Percentiles rank a stretch among this genome's conserved stretches.
Evolutionary conservation across 306 rosid genomes (phyloP).

Genomic region (Dalbergia cochinchinensis): DNA sequence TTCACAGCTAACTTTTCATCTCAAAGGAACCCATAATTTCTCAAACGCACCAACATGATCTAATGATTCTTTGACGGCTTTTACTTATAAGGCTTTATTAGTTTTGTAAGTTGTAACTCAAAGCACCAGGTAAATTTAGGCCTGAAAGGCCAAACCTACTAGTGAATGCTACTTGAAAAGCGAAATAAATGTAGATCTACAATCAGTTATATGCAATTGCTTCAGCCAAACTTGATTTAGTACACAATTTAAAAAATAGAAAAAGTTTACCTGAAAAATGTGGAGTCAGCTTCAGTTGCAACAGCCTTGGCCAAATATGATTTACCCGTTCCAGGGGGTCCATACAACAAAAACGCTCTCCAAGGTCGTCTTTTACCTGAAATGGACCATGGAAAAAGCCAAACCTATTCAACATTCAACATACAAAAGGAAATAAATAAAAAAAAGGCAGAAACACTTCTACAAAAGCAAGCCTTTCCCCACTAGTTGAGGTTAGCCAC

Average conservation of each 20-base stretch:
- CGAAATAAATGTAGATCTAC: constrained; percentile 5
- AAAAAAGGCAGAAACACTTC: background rate
- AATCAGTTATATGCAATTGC: background rate
- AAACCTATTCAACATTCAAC: constrained; percentile 14
- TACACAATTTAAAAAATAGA: background rate
- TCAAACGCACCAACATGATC: constrained; percentile 11
- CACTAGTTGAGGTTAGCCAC: too few species aligned
- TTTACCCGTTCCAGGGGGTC: constrained; percentile 99
- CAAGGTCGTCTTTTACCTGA: constrained; percentile 97
- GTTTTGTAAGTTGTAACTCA: constrained; percentile 3
- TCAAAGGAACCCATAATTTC: constrained; percentile 7
- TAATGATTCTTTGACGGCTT: constrained; percentile 15
- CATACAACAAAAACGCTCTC: constrained; percentile 95
- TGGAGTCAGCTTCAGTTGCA: constrained; percentile 98
- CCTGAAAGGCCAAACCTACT: constrained; percentile 16
- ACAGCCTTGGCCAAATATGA: constrained; percentile 99
- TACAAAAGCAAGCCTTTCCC: too few species aligned
- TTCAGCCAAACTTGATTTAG: constrained; percentile 16
- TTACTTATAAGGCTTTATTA: constrained; percentile 11
- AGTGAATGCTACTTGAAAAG: constrained; percentile 6
- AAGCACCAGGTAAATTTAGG: background rate
- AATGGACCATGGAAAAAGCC: constrained; percentile 8
- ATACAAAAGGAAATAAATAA: background rate
- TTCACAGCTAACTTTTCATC: background rate
- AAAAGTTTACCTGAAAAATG: constrained; percentile 81